A percentile compares a stretch with the other conserved stretches of the same genome.
Conservation (phyloP, 148 eudicot species). For the Tetragonia tetragonoides region DNA sequence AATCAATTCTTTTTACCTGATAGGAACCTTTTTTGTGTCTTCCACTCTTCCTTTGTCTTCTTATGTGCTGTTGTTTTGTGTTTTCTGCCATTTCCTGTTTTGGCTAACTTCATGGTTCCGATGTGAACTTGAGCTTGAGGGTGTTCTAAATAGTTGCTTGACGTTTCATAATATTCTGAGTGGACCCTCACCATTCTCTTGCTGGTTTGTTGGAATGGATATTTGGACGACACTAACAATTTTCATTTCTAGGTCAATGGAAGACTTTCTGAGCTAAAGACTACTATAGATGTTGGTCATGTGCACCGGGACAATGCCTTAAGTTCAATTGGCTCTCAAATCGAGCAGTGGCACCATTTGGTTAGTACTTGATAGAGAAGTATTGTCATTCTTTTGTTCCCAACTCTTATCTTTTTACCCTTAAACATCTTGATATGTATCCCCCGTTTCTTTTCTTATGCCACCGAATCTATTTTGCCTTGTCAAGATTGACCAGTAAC, state of each 20-base stretch:
- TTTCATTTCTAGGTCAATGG: conserved; percentile 49
- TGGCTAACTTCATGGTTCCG: neutral
- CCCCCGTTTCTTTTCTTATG: neutral
- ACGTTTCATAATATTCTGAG: neutral
- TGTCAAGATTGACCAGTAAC: neutral
- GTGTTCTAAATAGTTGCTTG: neutral
- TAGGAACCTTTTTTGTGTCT: too few relatives aligned
- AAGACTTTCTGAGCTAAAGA: conserved; percentile 65
- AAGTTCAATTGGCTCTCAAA: conserved; percentile 48
- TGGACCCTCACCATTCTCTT: neutral
- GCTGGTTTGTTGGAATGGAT: neutral
- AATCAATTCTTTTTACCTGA: too few relatives aligned
- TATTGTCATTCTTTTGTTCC: neutral
- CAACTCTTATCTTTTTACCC: neutral
- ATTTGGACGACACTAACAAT: conserved; percentile 8
- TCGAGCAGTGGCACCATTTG: conserved; percentile 60
- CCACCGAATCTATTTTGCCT: neutral
- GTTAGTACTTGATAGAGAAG: conserved; percentile 30
- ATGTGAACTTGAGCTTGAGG: too few relatives aligned
- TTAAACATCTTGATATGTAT: neutral
- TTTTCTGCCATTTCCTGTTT: neutral
- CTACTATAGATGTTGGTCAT: conserved; percentile 62
- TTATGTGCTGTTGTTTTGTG: too few relatives aligned
- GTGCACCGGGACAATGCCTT: conserved; percentile 54
- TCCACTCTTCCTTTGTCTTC: neutral